Evolutionary conservation across 2,329 filamentous ascomycete genomes (phyloP).

Genomic region (Neonectria neomacrospora): DNA sequence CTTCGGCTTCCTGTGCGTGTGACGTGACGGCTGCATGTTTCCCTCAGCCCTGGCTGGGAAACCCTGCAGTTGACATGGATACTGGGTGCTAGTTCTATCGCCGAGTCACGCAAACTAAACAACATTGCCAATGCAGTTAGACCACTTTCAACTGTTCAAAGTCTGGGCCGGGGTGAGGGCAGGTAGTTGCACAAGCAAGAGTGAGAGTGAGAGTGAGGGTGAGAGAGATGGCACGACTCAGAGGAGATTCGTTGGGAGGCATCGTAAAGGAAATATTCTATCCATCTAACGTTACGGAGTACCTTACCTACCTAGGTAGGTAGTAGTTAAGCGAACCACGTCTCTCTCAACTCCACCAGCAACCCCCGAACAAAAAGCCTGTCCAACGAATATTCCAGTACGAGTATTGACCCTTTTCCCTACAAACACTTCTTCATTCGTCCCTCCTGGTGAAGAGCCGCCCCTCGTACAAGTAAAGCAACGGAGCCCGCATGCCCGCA

Average conservation of each 20-base stretch:
- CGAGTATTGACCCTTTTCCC: neutral
- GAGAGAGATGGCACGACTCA: neutral
- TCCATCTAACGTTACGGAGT: no score
- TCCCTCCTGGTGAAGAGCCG: neutral
- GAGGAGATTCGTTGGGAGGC: neutral
- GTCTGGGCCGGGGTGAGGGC: neutral
- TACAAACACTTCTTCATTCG: neutral
- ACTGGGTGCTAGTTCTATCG: neutral
- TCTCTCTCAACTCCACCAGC: neutral
- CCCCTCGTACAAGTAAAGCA: neutral
- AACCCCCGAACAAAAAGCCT: neutral
- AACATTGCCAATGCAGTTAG: neutral
- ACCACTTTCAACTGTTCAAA: neutral
- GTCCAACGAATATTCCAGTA: neutral
- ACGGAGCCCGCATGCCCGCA: constrained; percentile 1
- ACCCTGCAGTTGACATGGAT: constrained; percentile 1
- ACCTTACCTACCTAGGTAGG: no score
- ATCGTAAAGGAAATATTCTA: neutral
- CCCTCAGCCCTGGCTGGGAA: neutral
- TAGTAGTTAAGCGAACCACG: no score
- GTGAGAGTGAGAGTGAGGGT: neutral
- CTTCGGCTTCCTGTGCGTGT: neutral
- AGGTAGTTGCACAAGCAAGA: neutral
- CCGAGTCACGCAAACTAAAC: neutral
- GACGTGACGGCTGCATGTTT: constrained; percentile 9